phyloP scores from a whole-genome alignment of 345 rosid genomes.

The Melaleuca alternifolia region DNA sequence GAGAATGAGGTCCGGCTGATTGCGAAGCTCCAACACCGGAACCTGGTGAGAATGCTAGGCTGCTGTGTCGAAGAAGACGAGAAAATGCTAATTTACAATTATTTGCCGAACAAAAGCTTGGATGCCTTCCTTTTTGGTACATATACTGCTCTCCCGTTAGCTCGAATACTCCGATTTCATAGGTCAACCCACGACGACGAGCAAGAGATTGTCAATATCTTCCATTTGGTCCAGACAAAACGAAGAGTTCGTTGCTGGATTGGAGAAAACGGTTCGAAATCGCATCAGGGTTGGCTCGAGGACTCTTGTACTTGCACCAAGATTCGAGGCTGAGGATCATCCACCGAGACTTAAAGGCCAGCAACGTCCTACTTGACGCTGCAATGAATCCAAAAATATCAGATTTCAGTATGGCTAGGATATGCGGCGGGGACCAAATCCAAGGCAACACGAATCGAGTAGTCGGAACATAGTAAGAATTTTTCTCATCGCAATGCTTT shows the following conservation, averaged over 20 bases:
- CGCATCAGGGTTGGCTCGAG: conserved; percentile 50
- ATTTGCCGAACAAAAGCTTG: conserved; percentile 28
- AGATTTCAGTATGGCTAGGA: conserved; percentile 62
- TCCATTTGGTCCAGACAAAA: neutral
- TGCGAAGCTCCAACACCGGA: conserved; percentile 23
- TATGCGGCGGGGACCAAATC: conserved; percentile 38
- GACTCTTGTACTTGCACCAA: conserved; percentile 62
- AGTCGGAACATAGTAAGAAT: conserved; percentile 66
- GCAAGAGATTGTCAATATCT: too few species aligned
- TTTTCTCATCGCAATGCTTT: neutral
- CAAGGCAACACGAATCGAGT: conserved; percentile 43
- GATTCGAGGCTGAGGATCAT: conserved; percentile 71
- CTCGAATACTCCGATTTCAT: too few species aligned
- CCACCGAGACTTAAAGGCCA: conserved; percentile 62
- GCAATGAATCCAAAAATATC: conserved; percentile 50
- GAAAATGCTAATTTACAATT: conserved; percentile 30
- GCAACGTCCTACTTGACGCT: conserved; percentile 45
- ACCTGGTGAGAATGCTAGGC: conserved; percentile 20
- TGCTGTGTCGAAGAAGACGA: conserved; percentile 20
- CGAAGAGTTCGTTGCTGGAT: conserved; percentile 1
- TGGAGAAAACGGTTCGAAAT: conserved; percentile 53
- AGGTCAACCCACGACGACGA: neutral
- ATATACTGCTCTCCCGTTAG: neutral
- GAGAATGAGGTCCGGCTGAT: conserved; percentile 23
- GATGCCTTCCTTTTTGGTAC: conserved; percentile 22